Conservation (phyloP, 2,329 filamentous ascomycete species). For the Aspergillus neotritici region DNA sequence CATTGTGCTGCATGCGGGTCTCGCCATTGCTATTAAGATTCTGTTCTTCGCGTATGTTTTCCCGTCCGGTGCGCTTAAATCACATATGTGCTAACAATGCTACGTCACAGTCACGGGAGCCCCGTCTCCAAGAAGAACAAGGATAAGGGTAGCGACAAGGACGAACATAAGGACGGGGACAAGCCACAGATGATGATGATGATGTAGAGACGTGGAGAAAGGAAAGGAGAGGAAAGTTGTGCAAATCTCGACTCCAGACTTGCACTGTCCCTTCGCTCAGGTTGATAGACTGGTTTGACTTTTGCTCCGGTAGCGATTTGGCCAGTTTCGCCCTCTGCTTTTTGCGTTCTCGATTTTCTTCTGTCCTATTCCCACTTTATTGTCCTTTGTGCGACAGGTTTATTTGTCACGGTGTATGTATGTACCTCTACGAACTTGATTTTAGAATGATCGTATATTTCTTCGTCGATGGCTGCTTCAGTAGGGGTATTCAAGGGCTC, state of each 20-base stretch:
- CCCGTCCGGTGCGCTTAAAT: neutral
- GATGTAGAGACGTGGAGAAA: slow-evolving; percentile 7
- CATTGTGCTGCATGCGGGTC: slow-evolving; percentile 76
- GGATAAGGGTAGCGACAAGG: slow-evolving; percentile 27
- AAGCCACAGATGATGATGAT: slow-evolving; percentile 27
- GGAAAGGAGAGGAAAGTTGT: too few species aligned
- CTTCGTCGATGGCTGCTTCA: too few species aligned
- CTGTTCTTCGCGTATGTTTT: slow-evolving; percentile 74
- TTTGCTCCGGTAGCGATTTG: slow-evolving; percentile 13
- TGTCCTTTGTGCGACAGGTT: slow-evolving; percentile 5
- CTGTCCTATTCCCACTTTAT: slow-evolving; percentile 1
- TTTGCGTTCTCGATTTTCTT: neutral
- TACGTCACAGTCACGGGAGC: slow-evolving; percentile 54
- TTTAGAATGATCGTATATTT: too few species aligned
- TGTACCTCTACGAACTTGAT: slow-evolving; percentile 5
- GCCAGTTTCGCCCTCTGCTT: neutral
- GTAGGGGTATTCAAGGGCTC: too few species aligned
- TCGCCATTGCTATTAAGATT: slow-evolving; percentile 91
- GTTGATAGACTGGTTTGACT: slow-evolving; percentile 8
- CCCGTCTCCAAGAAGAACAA: slow-evolving; percentile 46
- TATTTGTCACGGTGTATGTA: slow-evolving; percentile 13
- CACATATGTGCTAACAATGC: slow-evolving; percentile 8
- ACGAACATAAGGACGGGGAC: slow-evolving; percentile 16
- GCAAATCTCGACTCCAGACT: neutral
- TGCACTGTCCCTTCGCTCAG: neutral